Base-by-base conservation (phyloP, 2,329 filamentous ascomycete species). In the Pseudopyricularia cyperi region DNA sequence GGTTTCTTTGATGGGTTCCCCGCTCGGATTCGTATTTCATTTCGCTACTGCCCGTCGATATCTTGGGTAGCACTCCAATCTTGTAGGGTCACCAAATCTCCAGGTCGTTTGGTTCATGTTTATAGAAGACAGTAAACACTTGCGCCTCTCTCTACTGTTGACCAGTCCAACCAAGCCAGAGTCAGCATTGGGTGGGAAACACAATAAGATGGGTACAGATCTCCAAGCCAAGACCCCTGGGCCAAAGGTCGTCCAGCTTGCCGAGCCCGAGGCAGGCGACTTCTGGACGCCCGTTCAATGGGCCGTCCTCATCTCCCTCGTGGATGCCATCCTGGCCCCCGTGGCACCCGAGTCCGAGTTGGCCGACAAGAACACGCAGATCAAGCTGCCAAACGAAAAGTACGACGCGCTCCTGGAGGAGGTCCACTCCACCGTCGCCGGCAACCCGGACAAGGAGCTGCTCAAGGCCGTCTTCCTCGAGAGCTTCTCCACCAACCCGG, bases 301-400 rank as follows among this genome's bases (percentile, higher is more conserved):
- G 79, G 62, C 68, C 37, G 72, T 74, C 2, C 60, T 82, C 42
- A 68, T 74, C 57, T 68, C 77, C 2, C 64, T 82, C 7, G 63
- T 81, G 39, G 78, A 82, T 56, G 76, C 74, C n/a, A 64, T 79
- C 17, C 65, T 87, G 32, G 82, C 83, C 2, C 74, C 80, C 19
- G 71, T 87, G 55, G 71, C 69, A 19, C 61, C 70, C 14, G 65
- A 69, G 14, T 65, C 70, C 17, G 58, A 63, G 19, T 58, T 64
- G 19, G 60, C 61, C 12, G 70, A 76, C 58, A 60, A 61, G 22
- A 59, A 62, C 4, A 63, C 58, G 33, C 70, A 76, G 54, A 63
- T 79, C 15, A 62, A 63, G 15, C 65, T 82, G 12, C 62, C 74
- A 0, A 70, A 77, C 51, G 65, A 64, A n/a, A 70, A 76, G 48